Base-by-base conservation (phyloP, 2,329 filamentous ascomycete species). In the Neophaeococcomyces aloes region DNA sequence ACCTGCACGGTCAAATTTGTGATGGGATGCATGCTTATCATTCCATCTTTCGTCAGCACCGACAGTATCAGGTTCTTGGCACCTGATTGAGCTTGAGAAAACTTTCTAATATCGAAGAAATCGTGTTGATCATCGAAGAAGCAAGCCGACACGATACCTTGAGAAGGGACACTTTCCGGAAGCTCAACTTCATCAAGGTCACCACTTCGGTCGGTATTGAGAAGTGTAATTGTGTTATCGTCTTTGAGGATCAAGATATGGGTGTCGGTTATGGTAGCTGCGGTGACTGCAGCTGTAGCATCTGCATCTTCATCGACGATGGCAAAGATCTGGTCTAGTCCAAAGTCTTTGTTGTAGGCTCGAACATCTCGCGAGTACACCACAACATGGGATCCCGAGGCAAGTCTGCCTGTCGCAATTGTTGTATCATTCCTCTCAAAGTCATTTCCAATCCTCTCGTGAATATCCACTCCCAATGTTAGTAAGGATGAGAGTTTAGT, bases 231-330 rank as follows among this genome's bases (percentile, higher is more conserved):
- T 48, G 83, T 91, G 4, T 77, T 79, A 60, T 98, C 87, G 51
- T 94, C 86, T 45, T 86, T 76, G 15, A 94, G 67, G 11, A 96
- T 73, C 2, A 94, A 68, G 10, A 98, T 64, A 57, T 87, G 95
- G 0, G 86, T 86, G 54, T 96, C 89, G 15, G 77, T 77, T 55
- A 96, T 88, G 59, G 84, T 93, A 29, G 85, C 83, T 56, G 79
- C 83, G 35, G 87, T 68, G 32, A 91, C 81, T 42, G 81, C 75
- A 3, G 86, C 81, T 56, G 94, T 61, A 30, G 67, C 80, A 10
- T 83, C 87, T 0, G 81, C 88, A 51, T 91, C 85, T 56, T 94
- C 91, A 55, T 96, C 91, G 49, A 86, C 76, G 75, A 96, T 86
- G 1, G 88, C 86, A 38, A 95, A 74, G 43, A 98, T 96, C 57